Evolutionary conservation across 352 stramenopile species (phyloP), one percentile per base, ranked within the genome.

Genomic region (Phytophthora litchii): DNA sequence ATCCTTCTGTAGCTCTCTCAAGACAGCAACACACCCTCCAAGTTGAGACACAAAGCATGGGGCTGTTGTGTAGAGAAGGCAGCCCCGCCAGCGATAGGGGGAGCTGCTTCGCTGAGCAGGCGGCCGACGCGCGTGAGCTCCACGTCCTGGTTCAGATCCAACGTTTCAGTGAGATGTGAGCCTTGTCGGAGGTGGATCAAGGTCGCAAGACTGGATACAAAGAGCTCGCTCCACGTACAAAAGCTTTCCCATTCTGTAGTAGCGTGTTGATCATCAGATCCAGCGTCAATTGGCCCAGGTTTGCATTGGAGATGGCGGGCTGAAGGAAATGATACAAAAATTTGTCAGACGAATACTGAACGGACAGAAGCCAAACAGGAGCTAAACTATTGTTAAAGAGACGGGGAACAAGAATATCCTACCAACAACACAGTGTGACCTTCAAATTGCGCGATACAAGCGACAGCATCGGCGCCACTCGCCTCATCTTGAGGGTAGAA

Each of bases 261-360:
- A 91, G 60, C 56, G 83, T 90, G 61, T 91, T 94, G 63, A 91
- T 62, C 31, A 89, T 27, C 25, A 92, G 70, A 61, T 92, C 85
- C n/a, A 92, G 56, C 17, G 79, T 79, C 54, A 94, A 57, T 61
- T 94, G 85, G 17, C 85, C 85, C 29, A 94, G 51, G 58, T 94
- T 94, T n/a, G 80, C 85, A 52, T 79, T 89, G 5, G 85, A 94
- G 38, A 94, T 70, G 13, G 75, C 77, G 4, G 85, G 85, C 85
- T 94, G 21, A 19, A 16, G 29, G n/a, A 48, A 32, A 67, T 36
- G 49, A 63, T 60, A 62, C 42, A 59, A 17, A 50, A 37, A 12
- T 57, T 36, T 35, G 49, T 67, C 16, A 67, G 49, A 3, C 20
- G 9, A 11, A 60, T 60, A 23, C 36, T 16, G 5, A 19, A 13